Percentiles rank a stretch among this genome's conserved stretches.
phyloP scores from a whole-genome alignment of 805 yeast species.

The Hanseniaspora thailandica region DNA sequence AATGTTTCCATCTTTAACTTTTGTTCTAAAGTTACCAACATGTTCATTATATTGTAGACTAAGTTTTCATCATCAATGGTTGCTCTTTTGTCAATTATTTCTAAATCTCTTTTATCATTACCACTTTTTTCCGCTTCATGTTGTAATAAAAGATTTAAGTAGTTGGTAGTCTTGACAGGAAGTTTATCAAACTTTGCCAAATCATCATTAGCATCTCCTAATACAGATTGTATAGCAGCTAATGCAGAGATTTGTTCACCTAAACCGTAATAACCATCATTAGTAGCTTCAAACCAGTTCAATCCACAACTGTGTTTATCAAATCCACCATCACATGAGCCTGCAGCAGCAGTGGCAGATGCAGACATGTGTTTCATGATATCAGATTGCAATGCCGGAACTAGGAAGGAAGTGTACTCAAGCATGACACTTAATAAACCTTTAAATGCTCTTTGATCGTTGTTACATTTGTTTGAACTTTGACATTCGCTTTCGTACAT shows the following conservation, averaged over 20 bases:
- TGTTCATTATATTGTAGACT: neutral
- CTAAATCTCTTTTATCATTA: neutral
- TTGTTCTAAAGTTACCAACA: neutral
- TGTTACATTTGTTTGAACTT: conserved; percentile 42
- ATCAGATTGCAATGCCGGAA: conserved; percentile 36
- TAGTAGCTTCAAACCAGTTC: conserved; percentile 45
- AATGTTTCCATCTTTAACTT: neutral
- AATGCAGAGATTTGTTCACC: conserved; percentile 72
- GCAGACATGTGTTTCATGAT: conserved; percentile 34
- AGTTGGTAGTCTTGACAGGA: neutral
- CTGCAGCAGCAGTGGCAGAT: conserved; percentile 58
- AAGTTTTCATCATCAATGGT: neutral
- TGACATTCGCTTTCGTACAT: conserved; percentile 58
- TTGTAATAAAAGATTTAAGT: neutral
- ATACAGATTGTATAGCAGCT: conserved; percentile 45
- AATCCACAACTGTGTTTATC: conserved; percentile 70
- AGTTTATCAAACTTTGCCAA: neutral
- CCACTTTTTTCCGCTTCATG: neutral
- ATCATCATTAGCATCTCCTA: conserved; percentile 20
- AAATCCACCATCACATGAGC: conserved; percentile 58
- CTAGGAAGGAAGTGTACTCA: conserved; percentile 44
- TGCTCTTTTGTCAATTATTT: neutral
- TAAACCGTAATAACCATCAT: conserved; percentile 59
- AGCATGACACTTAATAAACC: conserved; percentile 54
- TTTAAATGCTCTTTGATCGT: conserved; percentile 68